Percentiles rank a stretch among this genome's conserved stretches.
These are phyloP conservation scores for Podaxis sp. DNA, from an alignment of 768 basidiomycete species.

Conservation along the genomic window DNA sequence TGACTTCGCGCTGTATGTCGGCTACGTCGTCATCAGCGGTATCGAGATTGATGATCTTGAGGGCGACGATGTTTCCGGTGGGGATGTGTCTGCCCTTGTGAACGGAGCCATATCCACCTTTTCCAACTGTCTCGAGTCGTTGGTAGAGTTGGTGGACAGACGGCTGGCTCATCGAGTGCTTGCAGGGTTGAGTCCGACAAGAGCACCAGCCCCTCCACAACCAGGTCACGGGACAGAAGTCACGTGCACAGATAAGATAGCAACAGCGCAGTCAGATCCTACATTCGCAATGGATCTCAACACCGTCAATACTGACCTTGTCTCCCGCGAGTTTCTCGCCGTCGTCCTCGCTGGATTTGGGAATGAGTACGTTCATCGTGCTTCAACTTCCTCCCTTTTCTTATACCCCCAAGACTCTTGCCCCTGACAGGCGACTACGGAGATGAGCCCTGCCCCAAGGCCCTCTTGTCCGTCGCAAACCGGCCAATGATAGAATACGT, in stretches of 20 bases:
- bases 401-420: constrained; percentile 45
- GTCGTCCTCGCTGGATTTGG: constrained; percentile 90
- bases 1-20: constrained; percentile 95
- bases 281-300: constrained; percentile 56
- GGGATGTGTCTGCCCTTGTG: constrained; percentile 85
- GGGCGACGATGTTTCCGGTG: constrained; percentile 85
- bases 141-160: constrained; percentile 78
- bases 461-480: constrained; percentile 83
- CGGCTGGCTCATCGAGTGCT: constrained; percentile 35
- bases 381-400: constrained; percentile 7
- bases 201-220: background rate
- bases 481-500: constrained; percentile 82
- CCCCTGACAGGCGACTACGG: constrained; percentile 77
- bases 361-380: constrained; percentile 58
- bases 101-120: constrained; percentile 94
- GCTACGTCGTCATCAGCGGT: constrained; percentile 94
- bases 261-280: background rate
- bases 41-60: constrained; percentile 99
- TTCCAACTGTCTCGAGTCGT: constrained; percentile 89
- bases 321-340: constrained; percentile 78
- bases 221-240: background rate
- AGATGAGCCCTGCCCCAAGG: constrained; percentile 81
- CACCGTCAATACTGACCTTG: constrained; percentile 44
- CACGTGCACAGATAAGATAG: background rate
- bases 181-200: background rate